Percentiles rank a stretch among this genome's conserved stretches.
Evolutionary conservation across 23 red algal species (phyloP).

Genomic region (Pyropia yezoensis): DNA sequence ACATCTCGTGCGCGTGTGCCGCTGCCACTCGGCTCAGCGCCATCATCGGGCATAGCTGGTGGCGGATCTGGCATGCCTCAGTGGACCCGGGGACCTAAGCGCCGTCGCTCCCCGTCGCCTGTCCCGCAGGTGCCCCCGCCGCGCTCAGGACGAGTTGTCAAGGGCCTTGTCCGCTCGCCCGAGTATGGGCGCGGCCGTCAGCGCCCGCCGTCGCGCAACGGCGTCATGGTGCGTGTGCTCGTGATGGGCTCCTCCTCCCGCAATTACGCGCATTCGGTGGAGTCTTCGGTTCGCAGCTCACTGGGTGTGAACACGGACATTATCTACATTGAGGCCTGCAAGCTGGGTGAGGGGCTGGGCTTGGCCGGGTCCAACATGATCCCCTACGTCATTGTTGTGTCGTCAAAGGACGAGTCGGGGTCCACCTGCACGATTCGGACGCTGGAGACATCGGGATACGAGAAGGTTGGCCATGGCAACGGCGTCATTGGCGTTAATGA

Average conservation of each 20-base stretch:
- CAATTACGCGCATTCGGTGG: conserved; percentile 51
- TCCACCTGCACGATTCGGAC: conserved; percentile 81
- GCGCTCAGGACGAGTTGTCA: conserved; percentile 1
- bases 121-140: too few relatives aligned
- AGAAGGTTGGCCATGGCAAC: conserved; percentile 64
- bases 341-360: conserved; percentile 60
- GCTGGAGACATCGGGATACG: conserved; percentile 80
- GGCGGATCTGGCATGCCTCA: background rate
- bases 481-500: conserved; percentile 74
- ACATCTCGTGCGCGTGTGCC: too few relatives aligned
- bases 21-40: too few relatives aligned
- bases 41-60: too few relatives aligned
- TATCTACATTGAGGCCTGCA: conserved; percentile 48
- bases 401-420: conserved; percentile 54
- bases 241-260: conserved; percentile 70
- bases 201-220: conserved; percentile 49
- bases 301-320: conserved; percentile 56
- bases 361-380: conserved; percentile 53
- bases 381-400: conserved; percentile 90
- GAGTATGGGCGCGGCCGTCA: conserved; percentile 25
- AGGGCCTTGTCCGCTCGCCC: conserved; percentile 37
- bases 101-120: conserved; percentile 26
- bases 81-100: conserved; percentile 25
- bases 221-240: conserved; percentile 65
- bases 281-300: conserved; percentile 51